A percentile compares a stretch with the other conserved stretches of the same genome.
Conservation (phyloP, 371 early-diverging fungal species). For the Dichotomocladium elegans region DNA sequence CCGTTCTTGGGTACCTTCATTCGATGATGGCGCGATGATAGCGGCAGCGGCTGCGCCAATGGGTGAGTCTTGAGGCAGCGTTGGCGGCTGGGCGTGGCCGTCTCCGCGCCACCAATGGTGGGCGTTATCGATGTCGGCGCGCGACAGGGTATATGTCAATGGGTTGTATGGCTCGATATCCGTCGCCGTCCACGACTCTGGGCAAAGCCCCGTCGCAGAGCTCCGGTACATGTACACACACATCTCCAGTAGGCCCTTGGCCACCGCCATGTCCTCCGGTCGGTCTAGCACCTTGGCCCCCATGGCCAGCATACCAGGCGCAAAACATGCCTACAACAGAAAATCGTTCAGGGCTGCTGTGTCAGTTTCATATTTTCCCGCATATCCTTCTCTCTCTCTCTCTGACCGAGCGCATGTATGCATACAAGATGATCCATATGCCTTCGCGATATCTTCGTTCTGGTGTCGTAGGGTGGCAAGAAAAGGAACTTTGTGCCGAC, state of each 20-base stretch:
- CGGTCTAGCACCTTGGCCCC: constrained; percentile 51
- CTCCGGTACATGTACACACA: constrained; percentile 61
- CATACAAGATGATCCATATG: constrained; percentile 60
- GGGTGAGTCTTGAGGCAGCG: background rate
- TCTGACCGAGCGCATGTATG: no score
- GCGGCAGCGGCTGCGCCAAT: no score
- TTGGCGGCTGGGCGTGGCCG: background rate
- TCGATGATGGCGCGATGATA: no score
- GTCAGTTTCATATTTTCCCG: background rate
- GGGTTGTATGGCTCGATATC: constrained; percentile 23
- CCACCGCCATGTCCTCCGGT: constrained; percentile 42
- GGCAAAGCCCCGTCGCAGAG: constrained; percentile 51
- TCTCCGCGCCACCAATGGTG: constrained; percentile 33
- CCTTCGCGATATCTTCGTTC: background rate
- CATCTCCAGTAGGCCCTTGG: constrained; percentile 47
- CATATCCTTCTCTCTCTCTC: background rate
- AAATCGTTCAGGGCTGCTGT: constrained; percentile 69
- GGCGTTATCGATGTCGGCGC: constrained; percentile 7
- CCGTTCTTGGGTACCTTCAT: no score
- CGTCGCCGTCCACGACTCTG: constrained; percentile 45
- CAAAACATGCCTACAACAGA: constrained; percentile 62
- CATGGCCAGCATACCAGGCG: constrained; percentile 71
- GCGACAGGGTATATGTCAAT: constrained; percentile 24
- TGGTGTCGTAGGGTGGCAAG: constrained; percentile 36
- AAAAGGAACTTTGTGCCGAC: constrained; percentile 44